Conservation (phyloP, 2,329 filamentous ascomycete species). For the Aspergillus brasiliensis region DNA sequence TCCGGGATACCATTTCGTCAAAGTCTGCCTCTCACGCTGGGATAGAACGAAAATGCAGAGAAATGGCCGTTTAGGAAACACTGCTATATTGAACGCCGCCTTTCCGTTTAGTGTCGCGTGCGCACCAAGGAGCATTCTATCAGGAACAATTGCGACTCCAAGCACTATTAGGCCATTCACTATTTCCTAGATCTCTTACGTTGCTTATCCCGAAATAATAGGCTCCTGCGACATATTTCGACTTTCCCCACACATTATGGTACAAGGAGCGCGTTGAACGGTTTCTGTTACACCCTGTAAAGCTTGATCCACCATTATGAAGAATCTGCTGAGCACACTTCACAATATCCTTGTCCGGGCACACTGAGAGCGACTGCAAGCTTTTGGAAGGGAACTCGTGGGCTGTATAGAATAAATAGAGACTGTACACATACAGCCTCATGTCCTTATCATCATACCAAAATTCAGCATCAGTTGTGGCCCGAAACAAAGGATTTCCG, state of each 20-base stretch:
- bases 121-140: too few species aligned
- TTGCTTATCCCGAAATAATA: background rate
- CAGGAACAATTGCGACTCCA: background rate
- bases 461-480: background rate
- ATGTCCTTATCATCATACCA: background rate
- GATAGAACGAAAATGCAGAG: too few species aligned
- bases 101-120: too few species aligned
- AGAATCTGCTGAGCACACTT: background rate
- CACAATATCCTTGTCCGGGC: background rate
- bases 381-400: background rate
- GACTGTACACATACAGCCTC: background rate
- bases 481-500: background rate
- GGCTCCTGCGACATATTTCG: background rate
- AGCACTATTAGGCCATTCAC: background rate
- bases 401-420: background rate
- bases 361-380: background rate
- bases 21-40: too few species aligned
- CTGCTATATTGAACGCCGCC: too few species aligned
- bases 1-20: too few species aligned
- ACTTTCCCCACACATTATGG: background rate
- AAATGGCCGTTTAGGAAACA: too few species aligned
- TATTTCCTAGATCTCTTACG: background rate
- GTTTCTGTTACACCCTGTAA: background rate
- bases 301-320: background rate
- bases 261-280: background rate